Evolutionary conservation across 2,329 filamentous ascomycete species (phyloP), one percentile per base, ranked within the genome.

Genomic region (Aspergillus transmontanensis): DNA sequence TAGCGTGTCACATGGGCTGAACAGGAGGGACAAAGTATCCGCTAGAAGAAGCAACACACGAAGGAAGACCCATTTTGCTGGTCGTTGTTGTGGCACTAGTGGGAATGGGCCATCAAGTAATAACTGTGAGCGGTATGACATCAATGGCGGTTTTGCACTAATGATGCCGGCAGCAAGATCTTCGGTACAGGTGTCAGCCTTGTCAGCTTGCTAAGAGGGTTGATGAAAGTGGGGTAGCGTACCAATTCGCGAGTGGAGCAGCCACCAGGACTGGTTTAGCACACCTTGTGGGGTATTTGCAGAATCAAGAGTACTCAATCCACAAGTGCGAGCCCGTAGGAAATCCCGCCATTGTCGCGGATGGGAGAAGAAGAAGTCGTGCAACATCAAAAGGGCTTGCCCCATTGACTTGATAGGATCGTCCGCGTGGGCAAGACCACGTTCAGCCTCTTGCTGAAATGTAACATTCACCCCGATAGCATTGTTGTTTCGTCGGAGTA

Each of bases 181-280:
- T 71, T 28, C 28, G n/a, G 14, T 6, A n/a, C 21, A 28, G 30
- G 6, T 23, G 12, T 54, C 28, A 58, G 41, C 30, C 46, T 28
- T 30, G 23, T 34, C 28, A n/a, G 5, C 1, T 4, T 1, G 12
- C 1, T 21, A 34, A 10, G 2, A 30, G 59, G 7, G 59, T 32
- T 30, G 32, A 10, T 10, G 16, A 21, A 23, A 23, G 3, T 1
- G 32, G 30, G 14, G 43, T 43, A 3, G 62, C 64, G 36, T 62
- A 71, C 69, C 70, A 12, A 72, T 56, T 57, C 68, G 54, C 46
- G 71, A 67, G 30, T 66, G 60, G 36, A 72, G 53, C 65, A 68
- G 71, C 7, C 70, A 66, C 16, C 66, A 55, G 9, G 66, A 60
- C 23, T 71, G 66, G 5, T 66, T 65, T 14, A 71, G 51, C 14